Evolutionary conservation across 306 rosid genomes (phyloP).

Genomic region (Parietaria judaica): DNA sequence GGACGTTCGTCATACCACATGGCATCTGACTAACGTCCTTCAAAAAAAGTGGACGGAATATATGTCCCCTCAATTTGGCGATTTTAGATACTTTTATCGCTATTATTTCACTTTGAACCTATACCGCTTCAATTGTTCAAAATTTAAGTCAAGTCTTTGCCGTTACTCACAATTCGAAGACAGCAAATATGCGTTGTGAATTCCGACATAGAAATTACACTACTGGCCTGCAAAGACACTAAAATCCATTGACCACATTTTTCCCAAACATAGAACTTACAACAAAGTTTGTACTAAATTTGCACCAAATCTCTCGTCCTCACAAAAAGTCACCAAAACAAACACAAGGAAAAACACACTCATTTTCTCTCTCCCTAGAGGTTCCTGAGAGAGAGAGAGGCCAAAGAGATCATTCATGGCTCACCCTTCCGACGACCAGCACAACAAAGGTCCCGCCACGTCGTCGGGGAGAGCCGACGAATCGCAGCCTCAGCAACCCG

Average conservation of each 20-base stretch:
- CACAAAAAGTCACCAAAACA: background rate
- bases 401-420: background rate
- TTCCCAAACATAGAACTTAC: constrained; percentile 14
- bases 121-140: background rate
- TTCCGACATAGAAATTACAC: too few species aligned
- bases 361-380: background rate
- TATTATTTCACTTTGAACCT: too few species aligned
- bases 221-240: too few species aligned
- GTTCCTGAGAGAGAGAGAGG: constrained; percentile 11
- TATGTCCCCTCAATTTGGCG: too few species aligned
- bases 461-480: background rate
- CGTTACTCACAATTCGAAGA: background rate
- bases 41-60: too few species aligned
- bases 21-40: too few species aligned
- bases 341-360: background rate
- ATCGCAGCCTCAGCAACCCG: background rate
- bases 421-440: background rate
- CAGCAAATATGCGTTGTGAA: too few species aligned
- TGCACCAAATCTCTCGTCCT: constrained; percentile 6
- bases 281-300: constrained; percentile 2
- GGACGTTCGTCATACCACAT: too few species aligned
- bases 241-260: background rate
- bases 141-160: background rate
- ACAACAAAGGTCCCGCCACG: background rate
- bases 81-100: too few species aligned